Evolutionary conservation across 2,329 filamentous ascomycete genomes (phyloP).

Genomic region (Beauveria asiatica): DNA sequence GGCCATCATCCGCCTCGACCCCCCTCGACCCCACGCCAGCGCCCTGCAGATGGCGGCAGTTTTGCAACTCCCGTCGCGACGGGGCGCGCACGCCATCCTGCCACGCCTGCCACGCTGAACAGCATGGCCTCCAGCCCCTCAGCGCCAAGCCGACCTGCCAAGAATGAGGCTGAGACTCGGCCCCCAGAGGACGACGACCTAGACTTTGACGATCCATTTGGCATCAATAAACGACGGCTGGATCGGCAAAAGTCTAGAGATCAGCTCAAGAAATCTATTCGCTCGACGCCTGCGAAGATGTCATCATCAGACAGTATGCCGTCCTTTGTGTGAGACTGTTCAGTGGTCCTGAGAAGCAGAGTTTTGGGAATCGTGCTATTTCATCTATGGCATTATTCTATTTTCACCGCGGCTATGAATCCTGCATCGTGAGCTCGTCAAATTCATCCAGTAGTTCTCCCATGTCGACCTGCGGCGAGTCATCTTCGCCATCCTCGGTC

Average conservation of each 20-base stretch:
- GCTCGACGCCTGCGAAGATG: constrained; percentile 13
- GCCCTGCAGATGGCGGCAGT: background rate
- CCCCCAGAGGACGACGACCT: constrained; percentile 7
- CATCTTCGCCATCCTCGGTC: constrained; percentile 55
- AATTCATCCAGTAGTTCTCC: constrained; percentile 85
- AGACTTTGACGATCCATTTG: constrained; percentile 29
- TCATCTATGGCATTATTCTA: constrained; percentile 11
- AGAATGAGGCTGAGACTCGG: background rate
- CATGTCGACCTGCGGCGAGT: constrained; percentile 64
- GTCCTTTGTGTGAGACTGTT: constrained; percentile 24
- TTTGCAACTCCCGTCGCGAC: background rate
- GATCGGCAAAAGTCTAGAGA: constrained; percentile 24
- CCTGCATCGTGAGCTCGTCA: constrained; percentile 72
- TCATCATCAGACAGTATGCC: constrained; percentile 25
- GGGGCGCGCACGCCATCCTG: constrained; percentile 1
- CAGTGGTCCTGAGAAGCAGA: background rate
- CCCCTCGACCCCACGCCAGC: background rate
- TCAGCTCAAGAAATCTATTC: constrained; percentile 17
- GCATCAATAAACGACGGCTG: constrained; percentile 23
- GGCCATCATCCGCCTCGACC: constrained; percentile 1
- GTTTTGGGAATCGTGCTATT: constrained; percentile 13
- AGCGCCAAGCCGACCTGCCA: constrained; percentile 3
- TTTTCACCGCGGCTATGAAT: constrained; percentile 26
- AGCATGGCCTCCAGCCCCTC: background rate
- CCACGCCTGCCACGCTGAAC: background rate